Base-by-base conservation (phyloP, 495 filamentous ascomycete genomes). In the Aspergillus leporis region DNA sequence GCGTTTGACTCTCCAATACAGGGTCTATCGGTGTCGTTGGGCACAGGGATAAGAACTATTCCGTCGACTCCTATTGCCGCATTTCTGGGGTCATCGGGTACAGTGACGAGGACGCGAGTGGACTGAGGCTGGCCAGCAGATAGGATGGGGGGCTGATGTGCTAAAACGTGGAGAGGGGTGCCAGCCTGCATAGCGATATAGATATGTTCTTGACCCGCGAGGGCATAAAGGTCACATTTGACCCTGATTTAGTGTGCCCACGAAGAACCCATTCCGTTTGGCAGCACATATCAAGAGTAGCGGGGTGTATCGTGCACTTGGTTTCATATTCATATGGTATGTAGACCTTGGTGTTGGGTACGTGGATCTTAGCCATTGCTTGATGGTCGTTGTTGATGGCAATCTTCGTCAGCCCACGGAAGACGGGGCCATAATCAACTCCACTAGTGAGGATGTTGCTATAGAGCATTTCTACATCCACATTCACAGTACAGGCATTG, bases 291-390 rank as follows among this genome's bases (percentile, higher is more conserved):
- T 83, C 81, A 5, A 83, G 56, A 0, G 74, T 67, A 0, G 76
- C 69, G 9, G 81, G 80, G 45, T 83, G 81, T 0, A 77, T 52
- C 36, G 80, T 64, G 55, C 68, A 78, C 0, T 69, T 61, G 0
- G 73, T 75, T 58, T 84, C 77, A 41, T 74, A 67, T 28, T 62
- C 63, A 51, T 76, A 30, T 0, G 82, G 82, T 81, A 85, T 85
- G 21, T 65, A 68, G 9, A 70, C 53, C 5, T 63, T 73, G 9
- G 80, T 82, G 43, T 85, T 76, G 1, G 74, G 74, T 16, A 77
- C 64, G 12, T 58, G n/a, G n/a, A 77, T 64, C 7, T 64, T 70
- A 0, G 71, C 79, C 8, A 69, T 67, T 30, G 68, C 64, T 38
- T 60, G 45, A 12, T 50, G 16, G 18, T 54, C 34, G 5, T 46